These are phyloP conservation scores for Proliferodiscus dingleyae DNA, from an alignment of 2,329 filamentous ascomycete genomes.

Conservation along the genomic window DNA sequence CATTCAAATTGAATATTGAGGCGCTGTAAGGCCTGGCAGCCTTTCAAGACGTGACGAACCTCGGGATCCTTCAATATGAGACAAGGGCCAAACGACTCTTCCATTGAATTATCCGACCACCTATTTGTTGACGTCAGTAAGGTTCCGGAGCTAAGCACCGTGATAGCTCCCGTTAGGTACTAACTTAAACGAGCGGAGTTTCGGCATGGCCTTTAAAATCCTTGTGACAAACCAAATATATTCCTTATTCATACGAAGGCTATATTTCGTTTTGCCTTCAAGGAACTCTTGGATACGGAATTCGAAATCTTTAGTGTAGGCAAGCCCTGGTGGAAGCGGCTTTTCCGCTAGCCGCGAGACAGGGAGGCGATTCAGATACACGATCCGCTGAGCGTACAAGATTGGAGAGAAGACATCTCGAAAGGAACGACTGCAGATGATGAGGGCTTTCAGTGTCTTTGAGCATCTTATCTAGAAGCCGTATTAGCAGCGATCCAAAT, in stretches of 20 bases:
- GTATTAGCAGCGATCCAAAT: not conserved
- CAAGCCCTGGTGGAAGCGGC: not conserved
- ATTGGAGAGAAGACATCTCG: conserved; percentile 5
- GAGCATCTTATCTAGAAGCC: not conserved
- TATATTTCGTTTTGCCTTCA: not conserved
- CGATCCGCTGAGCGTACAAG: not conserved
- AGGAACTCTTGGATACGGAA: conserved; percentile 3
- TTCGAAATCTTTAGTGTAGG: conserved; percentile 7
- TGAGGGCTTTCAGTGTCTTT: conserved; percentile 26
- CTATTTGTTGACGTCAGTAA: not conserved
- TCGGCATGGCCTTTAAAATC: conserved; percentile 9
- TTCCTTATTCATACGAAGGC: conserved; percentile 2
- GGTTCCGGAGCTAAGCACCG: conserved; percentile 1
- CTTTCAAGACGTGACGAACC: conserved; percentile 5
- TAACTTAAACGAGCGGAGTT: conserved; percentile 9
- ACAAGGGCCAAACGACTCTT: conserved; percentile 1
- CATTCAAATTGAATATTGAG: not conserved
- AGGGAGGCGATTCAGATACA: not conserved
- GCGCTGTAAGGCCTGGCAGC: not conserved
- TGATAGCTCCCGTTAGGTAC: not conserved
- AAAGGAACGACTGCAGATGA: conserved; percentile 19
- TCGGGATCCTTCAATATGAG: conserved; percentile 5
- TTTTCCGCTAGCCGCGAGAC: not conserved
- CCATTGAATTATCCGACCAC: not conserved
- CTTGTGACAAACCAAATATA: conserved; percentile 5